Base-by-base conservation (phyloP, 352 stramenopile species). In the Thalassiosira mediterranea region DNA sequence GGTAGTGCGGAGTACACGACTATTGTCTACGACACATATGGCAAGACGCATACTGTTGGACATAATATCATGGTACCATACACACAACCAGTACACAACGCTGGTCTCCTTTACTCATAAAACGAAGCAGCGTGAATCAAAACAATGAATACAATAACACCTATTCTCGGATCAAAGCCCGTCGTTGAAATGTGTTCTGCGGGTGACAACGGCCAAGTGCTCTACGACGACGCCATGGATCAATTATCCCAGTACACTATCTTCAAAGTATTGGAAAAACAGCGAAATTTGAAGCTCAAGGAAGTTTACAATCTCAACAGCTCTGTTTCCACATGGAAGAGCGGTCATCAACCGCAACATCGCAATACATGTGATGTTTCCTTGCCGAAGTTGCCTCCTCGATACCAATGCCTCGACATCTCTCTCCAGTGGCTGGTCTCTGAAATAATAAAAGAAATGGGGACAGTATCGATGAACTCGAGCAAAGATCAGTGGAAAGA, bases 241-340 rank as follows among this genome's bases (percentile, higher is more conserved):
- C 37, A 44, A 8, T 44, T 44, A 15, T 15, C 8, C 37, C 8
- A 44, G 37, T 61, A 61, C 17, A 48, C 29, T 17, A 17, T 74
- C 31, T 74, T 74, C 26, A 25, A 47, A 2, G 11, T 67, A 28
- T 32, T 74, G 1, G 65, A 74, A 46, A 56, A 59, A 23, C 38
- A 74, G 31, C 40, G 65, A 25, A 74, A 60, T 25, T n/a, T n/a
- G 13, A 67, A 74, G 40, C 54, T 74, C 1, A 59, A 46, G 53
- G 65, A 60, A 23, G n/a, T 74, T 13, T 74, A 74, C 29, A 17
- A 23, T 34, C 15, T 13, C 40, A 28, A 17, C 3, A 4, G 52
- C 2, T 23, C 42, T 17, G 3, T 5, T 34, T 5, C 32, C 29
- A 4, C 10, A 21, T 19, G n/a, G 0, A 56, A 31, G 17, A 7